phyloP scores from a whole-genome alignment of 2,329 filamentous ascomycete genomes.

The Colletotrichum musicola region DNA sequence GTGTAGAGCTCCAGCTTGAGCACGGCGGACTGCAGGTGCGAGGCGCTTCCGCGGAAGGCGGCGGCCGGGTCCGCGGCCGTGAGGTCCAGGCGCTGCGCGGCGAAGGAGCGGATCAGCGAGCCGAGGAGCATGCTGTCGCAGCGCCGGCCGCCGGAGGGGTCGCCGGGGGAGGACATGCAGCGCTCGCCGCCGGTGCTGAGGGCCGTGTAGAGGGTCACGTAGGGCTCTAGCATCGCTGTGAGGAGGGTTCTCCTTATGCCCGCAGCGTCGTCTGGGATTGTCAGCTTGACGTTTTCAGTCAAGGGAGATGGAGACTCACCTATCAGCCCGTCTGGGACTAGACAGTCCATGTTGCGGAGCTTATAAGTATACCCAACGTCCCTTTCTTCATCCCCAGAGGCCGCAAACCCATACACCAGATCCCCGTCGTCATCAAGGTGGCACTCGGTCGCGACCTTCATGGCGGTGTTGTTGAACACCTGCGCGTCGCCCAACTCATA shows the following conservation, averaged over 20 bases:
- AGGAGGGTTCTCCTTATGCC: slow-evolving; percentile 11
- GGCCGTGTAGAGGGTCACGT: slow-evolving; percentile 10
- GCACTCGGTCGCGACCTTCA: slow-evolving; percentile 44
- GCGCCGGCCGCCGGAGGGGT: slow-evolving; percentile 4
- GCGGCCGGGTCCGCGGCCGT: background rate
- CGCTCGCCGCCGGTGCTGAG: slow-evolving; percentile 12
- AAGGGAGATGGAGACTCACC: background rate
- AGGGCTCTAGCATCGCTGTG: slow-evolving; percentile 13
- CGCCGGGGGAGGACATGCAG: slow-evolving; percentile 21
- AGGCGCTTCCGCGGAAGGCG: slow-evolving; percentile 23
- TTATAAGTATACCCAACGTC: slow-evolving; percentile 18
- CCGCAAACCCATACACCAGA: slow-evolving; percentile 22
- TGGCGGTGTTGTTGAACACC: slow-evolving; percentile 41
- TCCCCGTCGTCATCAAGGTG: slow-evolving; percentile 20
- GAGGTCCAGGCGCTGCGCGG: slow-evolving; percentile 10
- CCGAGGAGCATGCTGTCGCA: slow-evolving; percentile 36
- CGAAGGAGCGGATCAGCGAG: slow-evolving; percentile 29
- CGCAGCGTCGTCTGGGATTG: background rate
- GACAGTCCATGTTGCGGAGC: slow-evolving; percentile 13
- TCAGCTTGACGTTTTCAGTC: background rate
- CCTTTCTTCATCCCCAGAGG: background rate
- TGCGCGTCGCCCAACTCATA: slow-evolving; percentile 48
- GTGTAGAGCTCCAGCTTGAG: slow-evolving; percentile 28
- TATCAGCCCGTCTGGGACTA: slow-evolving; percentile 8
- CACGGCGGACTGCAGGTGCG: slow-evolving; percentile 16